A percentile compares a stretch with the other conserved stretches of the same genome.
Evolutionary conservation across 2,329 filamentous ascomycete genomes (phyloP).

Genomic region (Clarireedia monteithiana): DNA sequence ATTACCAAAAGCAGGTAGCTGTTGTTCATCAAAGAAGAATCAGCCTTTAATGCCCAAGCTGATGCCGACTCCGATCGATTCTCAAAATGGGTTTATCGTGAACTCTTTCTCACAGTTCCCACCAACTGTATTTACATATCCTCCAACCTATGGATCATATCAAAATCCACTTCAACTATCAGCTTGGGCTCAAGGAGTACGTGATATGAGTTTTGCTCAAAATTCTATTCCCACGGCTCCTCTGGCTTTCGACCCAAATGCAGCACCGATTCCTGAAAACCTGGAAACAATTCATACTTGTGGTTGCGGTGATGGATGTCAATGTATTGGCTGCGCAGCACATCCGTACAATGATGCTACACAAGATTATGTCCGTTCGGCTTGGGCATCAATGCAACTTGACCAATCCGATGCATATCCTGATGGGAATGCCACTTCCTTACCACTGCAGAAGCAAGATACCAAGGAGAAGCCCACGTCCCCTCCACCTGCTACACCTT

Average conservation of each 20-base stretch:
- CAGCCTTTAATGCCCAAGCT: conserved; percentile 12
- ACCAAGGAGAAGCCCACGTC: conserved; percentile 15
- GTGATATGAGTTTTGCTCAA: conserved; percentile 32
- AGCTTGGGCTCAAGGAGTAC: conserved; percentile 43
- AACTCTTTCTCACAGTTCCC: conserved; percentile 18
- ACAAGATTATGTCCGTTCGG: conserved; percentile 44
- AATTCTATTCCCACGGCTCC: conserved; percentile 13
- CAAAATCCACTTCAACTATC: conserved; percentile 47
- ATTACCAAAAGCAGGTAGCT: conserved; percentile 22
- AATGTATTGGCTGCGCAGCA: conserved; percentile 59
- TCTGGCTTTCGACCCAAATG: conserved; percentile 25
- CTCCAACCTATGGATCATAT: conserved; percentile 46
- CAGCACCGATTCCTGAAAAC: conserved; percentile 27
- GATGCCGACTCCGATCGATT: conserved; percentile 20
- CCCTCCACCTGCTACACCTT: conserved; percentile 23
- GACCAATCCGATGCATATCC: conserved; percentile 15
- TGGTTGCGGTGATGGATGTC: conserved; percentile 56
- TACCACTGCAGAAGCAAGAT: not conserved
- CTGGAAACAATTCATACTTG: conserved; percentile 39
- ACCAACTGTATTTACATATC: conserved; percentile 44
- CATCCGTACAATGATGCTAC: conserved; percentile 62
- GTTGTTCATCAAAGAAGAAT: conserved; percentile 32
- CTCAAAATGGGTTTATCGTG: conserved; percentile 20
- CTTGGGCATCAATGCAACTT: conserved; percentile 27
- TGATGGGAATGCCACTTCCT: conserved; percentile 6